Evolutionary conservation across 768 basidiomycete genomes (phyloP), one percentile per base, ranked within the genome.

Genomic region (Mycena rebaudengoi): DNA sequence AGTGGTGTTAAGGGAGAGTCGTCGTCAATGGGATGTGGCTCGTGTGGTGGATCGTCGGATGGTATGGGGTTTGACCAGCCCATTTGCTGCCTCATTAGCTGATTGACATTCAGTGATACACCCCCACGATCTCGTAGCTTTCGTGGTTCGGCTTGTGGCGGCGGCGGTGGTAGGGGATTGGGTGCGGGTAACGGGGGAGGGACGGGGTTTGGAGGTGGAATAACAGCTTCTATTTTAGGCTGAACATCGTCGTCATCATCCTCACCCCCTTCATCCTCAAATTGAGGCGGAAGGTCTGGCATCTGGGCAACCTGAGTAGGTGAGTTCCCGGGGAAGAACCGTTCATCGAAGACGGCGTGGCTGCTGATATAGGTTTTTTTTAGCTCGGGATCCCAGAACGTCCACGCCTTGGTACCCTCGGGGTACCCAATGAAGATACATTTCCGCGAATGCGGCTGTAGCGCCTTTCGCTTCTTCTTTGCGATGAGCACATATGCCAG

Each of bases 351-450:
- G 0, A 57, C 48, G 52, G 70, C 71, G 55, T 71, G 60, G 20
- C 62, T 66, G 45, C 60, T 64, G 8, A 62, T 68, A 30, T 69
- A 16, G 7, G 60, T 48, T 50, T 52, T 60, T 14, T 62, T 48
- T 0, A 51, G 65, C 12, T 21, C 43, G 3, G 70, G 62, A 21
- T 75, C 57, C 58, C 64, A 76, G 44, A 76, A 74, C 2, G 51
- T 18, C 69, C 73, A 76, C 7, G 69, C 68, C n/a, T 68, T 70
- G 4, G 59, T 41, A 0, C 60, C 63, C 0, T 18, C 3, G 0
- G 62, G 43, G 41, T 77, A 77, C 2, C 74, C 75, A 40, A 76
- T 29, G 43, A 76, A 71, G 3, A 71, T 55, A 30, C 68, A 71
- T 26, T 62, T 66, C 6, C 54, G 41, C 4, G 66, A 49, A 0